These are phyloP conservation scores for Mycena galopus DNA, from an alignment of 768 basidiomycete species.

Conservation along the genomic window DNA sequence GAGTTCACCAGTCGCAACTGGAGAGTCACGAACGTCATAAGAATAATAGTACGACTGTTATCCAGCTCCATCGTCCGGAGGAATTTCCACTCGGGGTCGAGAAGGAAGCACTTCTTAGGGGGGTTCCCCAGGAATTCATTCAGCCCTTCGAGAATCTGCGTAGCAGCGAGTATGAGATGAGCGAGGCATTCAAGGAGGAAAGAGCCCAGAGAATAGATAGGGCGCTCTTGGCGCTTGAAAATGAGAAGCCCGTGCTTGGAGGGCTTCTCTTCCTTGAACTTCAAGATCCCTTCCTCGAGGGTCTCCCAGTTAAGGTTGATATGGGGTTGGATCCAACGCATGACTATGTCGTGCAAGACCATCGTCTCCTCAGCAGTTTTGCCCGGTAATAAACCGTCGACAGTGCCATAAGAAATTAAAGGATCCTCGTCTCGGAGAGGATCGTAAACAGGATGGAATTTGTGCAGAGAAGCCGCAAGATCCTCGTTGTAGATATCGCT, in stretches of 20 bases:
- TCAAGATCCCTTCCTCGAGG: background rate
- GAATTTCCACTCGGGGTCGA: conserved; percentile 6
- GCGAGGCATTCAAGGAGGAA: background rate
- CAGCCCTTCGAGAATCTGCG: background rate
- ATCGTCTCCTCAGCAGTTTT: background rate
- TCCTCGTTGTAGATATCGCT: background rate
- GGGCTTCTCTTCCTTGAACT: background rate
- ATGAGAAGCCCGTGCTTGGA: background rate
- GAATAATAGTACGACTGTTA: background rate
- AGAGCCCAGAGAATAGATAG: background rate
- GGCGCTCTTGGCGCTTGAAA: background rate
- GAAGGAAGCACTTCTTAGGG: background rate
- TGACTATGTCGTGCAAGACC: background rate
- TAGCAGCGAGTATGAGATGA: background rate
- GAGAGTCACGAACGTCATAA: background rate
- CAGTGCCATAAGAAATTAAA: background rate
- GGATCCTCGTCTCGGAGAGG: background rate
- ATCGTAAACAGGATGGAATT: background rate
- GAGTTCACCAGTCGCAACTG: too few species aligned
- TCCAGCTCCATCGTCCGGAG: background rate
- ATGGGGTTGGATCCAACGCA: background rate
- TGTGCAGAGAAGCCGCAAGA: background rate
- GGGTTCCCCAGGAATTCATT: background rate
- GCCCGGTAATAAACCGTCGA: background rate
- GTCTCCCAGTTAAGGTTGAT: background rate